Conservation (phyloP, 306 rosid species). For the Trichosanthes cucumerina region DNA sequence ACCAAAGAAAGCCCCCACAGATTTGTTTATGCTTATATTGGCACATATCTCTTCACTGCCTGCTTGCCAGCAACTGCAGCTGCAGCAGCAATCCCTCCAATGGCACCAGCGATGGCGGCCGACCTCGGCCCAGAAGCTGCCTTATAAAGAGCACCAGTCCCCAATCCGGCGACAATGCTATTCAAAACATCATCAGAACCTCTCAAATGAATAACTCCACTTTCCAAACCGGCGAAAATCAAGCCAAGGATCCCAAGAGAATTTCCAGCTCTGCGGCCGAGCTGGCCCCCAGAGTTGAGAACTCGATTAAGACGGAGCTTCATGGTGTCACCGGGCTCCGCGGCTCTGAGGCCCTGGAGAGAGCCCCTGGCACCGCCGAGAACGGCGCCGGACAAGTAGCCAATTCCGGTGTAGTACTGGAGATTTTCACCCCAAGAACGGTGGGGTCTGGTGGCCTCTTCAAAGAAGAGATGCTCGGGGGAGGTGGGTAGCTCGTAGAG, state of each 20-base stretch:
- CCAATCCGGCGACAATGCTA: constrained; percentile 53
- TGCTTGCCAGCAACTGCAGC: constrained; percentile 51
- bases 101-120: constrained; percentile 58
- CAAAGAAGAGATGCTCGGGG: constrained; percentile 47
- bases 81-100: constrained; percentile 56
- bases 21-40: background rate
- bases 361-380: constrained; percentile 41
- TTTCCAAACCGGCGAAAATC: constrained; percentile 48
- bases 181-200: constrained; percentile 45
- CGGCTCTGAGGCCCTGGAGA: constrained; percentile 34
- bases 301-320: constrained; percentile 55
- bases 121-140: constrained; percentile 55
- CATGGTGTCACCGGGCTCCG: constrained; percentile 41
- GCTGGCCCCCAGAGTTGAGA: constrained; percentile 53
- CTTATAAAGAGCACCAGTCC: constrained; percentile 51
- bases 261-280: constrained; percentile 41
- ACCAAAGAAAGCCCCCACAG: background rate
- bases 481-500: constrained; percentile 60
- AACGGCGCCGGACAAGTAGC: constrained; percentile 47
- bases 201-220: constrained; percentile 27
- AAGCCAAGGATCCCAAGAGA: constrained; percentile 48
- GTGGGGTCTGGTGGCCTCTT: constrained; percentile 39
- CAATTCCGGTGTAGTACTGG: constrained; percentile 55
- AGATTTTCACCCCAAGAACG: constrained; percentile 65
- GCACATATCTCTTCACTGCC: constrained; percentile 46